These are phyloP conservation scores for Rhizopogon parksii DNA, from an alignment of 1,284 basidiomycete genomes.

Conservation along the genomic window DNA sequence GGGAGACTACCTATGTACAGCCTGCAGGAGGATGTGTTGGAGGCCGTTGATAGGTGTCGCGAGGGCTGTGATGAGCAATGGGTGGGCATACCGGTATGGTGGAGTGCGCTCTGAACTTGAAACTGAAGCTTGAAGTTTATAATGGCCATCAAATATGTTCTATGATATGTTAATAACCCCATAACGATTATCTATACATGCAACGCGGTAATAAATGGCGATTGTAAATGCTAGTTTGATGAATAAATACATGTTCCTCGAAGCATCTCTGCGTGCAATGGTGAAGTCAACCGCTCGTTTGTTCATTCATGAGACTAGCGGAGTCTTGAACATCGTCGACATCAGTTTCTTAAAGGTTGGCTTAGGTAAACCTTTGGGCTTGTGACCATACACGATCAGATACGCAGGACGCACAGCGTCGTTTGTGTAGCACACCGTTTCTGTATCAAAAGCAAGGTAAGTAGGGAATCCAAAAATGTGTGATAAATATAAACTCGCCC, in stretches of 20 bases:
- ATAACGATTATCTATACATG: too few species aligned
- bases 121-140: too few species aligned
- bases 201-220: slow-evolving; percentile 8
- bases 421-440: slow-evolving; percentile 53
- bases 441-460: slow-evolving; percentile 18
- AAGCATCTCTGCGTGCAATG: background rate
- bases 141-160: too few species aligned
- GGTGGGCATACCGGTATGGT: too few species aligned
- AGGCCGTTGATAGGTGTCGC: too few species aligned
- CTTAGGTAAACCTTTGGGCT: slow-evolving; percentile 23
- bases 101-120: too few species aligned
- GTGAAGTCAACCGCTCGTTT: background rate
- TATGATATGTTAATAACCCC: too few species aligned
- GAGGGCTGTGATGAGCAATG: too few species aligned
- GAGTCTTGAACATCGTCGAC: slow-evolving; percentile 29
- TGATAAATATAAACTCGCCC: slow-evolving; percentile 17
- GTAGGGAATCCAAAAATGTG: background rate
- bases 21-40: too few species aligned
- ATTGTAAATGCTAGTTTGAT: background rate
- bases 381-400: slow-evolving; percentile 43
- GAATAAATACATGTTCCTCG: slow-evolving; percentile 13
- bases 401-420: slow-evolving; percentile 55
- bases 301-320: slow-evolving; percentile 24
- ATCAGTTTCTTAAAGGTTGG: slow-evolving; percentile 26
- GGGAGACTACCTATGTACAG: too few species aligned